phyloP scores from a whole-genome alignment of 441 rosid species.

The Sinapis alba region DNA sequence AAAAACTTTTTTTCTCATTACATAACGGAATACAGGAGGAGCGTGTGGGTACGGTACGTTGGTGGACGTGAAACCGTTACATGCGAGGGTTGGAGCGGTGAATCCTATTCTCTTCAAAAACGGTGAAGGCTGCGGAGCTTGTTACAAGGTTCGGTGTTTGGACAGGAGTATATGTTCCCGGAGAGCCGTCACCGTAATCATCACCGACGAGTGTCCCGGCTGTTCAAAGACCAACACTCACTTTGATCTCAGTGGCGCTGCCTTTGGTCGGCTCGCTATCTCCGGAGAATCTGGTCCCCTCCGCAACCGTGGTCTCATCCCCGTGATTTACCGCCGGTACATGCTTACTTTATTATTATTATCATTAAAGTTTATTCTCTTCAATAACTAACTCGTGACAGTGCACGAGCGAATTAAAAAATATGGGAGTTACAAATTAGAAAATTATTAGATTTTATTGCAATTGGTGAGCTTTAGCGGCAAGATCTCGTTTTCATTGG shows the following conservation, averaged over 20 bases:
- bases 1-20: not conserved
- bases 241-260: constrained; percentile 95
- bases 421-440: constrained; percentile 39
- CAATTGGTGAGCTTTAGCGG: constrained; percentile 24
- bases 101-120: constrained; percentile 81
- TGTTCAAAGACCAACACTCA: constrained; percentile 74
- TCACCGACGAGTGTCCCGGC: constrained; percentile 93
- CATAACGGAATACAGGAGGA: constrained; percentile 57
- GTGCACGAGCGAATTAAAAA: constrained; percentile 41
- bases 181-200: constrained; percentile 81
- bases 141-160: constrained; percentile 78
- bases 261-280: constrained; percentile 86
- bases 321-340: constrained; percentile 77
- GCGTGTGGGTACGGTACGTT: constrained; percentile 94
- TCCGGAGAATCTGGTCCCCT: constrained; percentile 70
- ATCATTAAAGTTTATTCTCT: constrained; percentile 22
- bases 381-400: constrained; percentile 39
- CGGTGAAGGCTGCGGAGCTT: constrained; percentile 93
- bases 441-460: not conserved
- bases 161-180: constrained; percentile 82
- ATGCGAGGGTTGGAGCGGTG: constrained; percentile 90
- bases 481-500: constrained; percentile 46
- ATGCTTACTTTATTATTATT: not conserved
- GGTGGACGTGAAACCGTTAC: constrained; percentile 82
- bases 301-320: constrained; percentile 82